Evolutionary conservation across 345 rosid species (phyloP).

Genomic region (Citrus medica): DNA sequence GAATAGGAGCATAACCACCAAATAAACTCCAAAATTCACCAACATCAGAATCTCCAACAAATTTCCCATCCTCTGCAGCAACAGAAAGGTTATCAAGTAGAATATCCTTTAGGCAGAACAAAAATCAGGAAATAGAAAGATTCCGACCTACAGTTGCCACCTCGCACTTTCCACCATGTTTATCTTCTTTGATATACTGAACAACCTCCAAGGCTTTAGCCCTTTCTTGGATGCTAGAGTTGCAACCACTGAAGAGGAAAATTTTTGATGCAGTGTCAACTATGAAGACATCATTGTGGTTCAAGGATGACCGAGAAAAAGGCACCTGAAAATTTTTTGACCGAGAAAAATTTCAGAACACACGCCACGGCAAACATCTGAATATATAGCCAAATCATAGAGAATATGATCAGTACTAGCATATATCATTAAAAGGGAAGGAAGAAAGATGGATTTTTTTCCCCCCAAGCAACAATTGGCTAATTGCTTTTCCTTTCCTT

Average conservation of each 20-base stretch:
- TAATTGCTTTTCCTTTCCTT: background rate
- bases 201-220: constrained; percentile 92
- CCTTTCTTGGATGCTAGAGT: constrained; percentile 79
- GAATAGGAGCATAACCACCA: constrained; percentile 86
- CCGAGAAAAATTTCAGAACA: background rate
- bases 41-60: constrained; percentile 75
- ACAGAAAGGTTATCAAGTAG: constrained; percentile 15
- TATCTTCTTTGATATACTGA: constrained; percentile 62
- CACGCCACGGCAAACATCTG: constrained; percentile 8
- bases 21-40: constrained; percentile 95
- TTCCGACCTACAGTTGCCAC: constrained; percentile 73
- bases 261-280: constrained; percentile 82
- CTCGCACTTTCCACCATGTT: constrained; percentile 74
- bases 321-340: constrained; percentile 46
- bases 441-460: background rate
- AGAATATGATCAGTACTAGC: background rate
- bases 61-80: constrained; percentile 81
- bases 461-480: background rate
- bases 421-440: background rate
- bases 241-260: constrained; percentile 80
- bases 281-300: constrained; percentile 73
- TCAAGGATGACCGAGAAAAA: constrained; percentile 75
- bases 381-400: background rate
- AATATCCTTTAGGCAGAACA: background rate
- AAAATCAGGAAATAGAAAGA: constrained; percentile 6